A percentile compares a stretch with the other conserved stretches of the same genome.
These are phyloP conservation scores for Eucalyptus marginata DNA, from an alignment of 345 rosid genomes.

Conservation along the genomic window DNA sequence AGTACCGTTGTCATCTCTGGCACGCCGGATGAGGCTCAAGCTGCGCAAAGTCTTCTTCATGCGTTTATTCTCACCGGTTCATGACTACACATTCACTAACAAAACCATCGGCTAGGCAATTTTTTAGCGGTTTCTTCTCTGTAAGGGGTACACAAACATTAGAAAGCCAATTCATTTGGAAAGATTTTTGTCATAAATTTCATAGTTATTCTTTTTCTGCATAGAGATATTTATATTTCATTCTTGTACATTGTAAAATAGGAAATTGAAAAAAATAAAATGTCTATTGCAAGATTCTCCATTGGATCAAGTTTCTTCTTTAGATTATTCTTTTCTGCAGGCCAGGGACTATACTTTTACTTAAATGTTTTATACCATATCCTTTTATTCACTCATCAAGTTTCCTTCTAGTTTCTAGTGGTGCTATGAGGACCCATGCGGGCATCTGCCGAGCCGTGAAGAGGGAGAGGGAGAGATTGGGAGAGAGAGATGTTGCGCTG, in stretches of 20 bases:
- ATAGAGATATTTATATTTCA: background rate
- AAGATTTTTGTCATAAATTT: background rate
- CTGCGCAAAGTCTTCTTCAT: conserved; percentile 94
- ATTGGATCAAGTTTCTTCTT: background rate
- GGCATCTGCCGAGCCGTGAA: background rate
- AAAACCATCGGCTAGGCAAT: background rate
- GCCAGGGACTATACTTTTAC: background rate
- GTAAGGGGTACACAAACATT: background rate
- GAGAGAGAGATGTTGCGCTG: background rate
- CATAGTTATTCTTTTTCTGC: background rate
- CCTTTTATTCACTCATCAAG: background rate
- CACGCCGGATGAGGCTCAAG: conserved; percentile 88
- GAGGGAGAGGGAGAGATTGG: background rate
- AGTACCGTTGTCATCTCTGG: conserved; percentile 88
- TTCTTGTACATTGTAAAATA: background rate
- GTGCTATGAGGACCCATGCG: background rate
- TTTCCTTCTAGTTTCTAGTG: background rate
- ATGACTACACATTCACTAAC: background rate
- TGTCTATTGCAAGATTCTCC: background rate
- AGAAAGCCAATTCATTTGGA: background rate
- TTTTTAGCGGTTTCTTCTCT: background rate
- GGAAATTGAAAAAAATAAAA: background rate
- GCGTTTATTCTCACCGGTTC: conserved; percentile 83
- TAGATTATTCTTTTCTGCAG: background rate
- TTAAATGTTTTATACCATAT: background rate